A percentile compares a stretch with the other conserved stretches of the same genome.
These are phyloP conservation scores for Mortierella antarctica DNA, from an alignment of 192 early-diverging fungal species.

Conservation along the genomic window DNA sequence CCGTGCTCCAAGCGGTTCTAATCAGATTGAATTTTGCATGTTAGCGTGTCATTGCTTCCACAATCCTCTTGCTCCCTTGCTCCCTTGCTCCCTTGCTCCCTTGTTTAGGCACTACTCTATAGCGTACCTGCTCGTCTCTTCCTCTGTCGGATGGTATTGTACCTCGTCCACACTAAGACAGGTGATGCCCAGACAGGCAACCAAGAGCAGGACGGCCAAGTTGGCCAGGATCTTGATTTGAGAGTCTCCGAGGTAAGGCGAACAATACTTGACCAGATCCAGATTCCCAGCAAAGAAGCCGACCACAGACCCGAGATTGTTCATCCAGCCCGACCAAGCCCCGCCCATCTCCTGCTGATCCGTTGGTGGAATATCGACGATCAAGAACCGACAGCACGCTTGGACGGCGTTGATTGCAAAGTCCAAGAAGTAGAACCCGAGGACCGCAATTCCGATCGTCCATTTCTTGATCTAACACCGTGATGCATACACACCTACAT, in stretches of 20 bases:
- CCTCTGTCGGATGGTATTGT: slow-evolving; percentile 32
- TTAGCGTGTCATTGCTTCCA: neutral
- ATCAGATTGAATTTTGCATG: neutral
- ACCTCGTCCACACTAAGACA: slow-evolving; percentile 73
- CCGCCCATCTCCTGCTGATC: slow-evolving; percentile 85
- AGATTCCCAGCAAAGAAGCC: slow-evolving; percentile 91
- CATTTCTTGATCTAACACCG: slow-evolving; percentile 42
- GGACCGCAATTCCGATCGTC: slow-evolving; percentile 78
- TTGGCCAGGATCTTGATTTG: slow-evolving; percentile 87
- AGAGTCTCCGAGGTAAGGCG: slow-evolving; percentile 71
- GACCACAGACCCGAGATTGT: slow-evolving; percentile 81
- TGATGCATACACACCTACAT: no score
- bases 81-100: slow-evolving; percentile 2
- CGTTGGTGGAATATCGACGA: slow-evolving; percentile 85
- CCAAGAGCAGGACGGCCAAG: slow-evolving; percentile 75
- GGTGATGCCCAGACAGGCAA: slow-evolving; percentile 65
- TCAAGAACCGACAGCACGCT: slow-evolving; percentile 84
- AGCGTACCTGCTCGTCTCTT: slow-evolving; percentile 45
- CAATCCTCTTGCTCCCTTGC: neutral
- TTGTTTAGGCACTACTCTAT: neutral
- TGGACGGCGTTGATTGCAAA: slow-evolving; percentile 94
- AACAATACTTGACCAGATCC: slow-evolving; percentile 73
- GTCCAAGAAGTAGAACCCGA: slow-evolving; percentile 91
- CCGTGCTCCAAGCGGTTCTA: slow-evolving; percentile 57
- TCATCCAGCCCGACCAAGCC: slow-evolving; percentile 89